Evolutionary conservation across 2,329 filamentous ascomycete species (phyloP), one percentile per base, ranked within the genome.

Genomic region (Fusarium caatingaense): DNA sequence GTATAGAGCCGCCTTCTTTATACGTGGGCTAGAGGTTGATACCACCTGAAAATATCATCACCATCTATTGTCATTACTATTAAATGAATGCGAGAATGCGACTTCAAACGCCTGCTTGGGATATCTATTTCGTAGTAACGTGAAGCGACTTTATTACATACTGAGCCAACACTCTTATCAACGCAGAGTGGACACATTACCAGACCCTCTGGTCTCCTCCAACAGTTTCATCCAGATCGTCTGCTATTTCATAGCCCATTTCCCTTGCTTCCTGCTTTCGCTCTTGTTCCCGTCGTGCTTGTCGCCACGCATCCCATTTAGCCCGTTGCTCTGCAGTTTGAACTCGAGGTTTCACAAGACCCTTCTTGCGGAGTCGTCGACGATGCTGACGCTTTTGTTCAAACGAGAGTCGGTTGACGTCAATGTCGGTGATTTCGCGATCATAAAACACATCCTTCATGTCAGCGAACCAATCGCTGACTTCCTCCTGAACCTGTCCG

Each of bases 331-430:
- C 84, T 0, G 80, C 69, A 6, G 80, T 64, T 21, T 80, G 77
- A 6, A 75, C 76, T 70, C 80, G 81, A 27, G 80, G 74, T 60
- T 76, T 61, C 28, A 66, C 34, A 3, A 86, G 76, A 2, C 83
- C 84, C 74, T 79, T 83, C 76, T 85, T 88, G 42, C 78, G 77
- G 40, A 88, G 76, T 34, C 87, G 80, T n/a, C 87, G 82, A 18
- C 83, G 78, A 68, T 86, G 82, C 58, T 83, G 81, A 41, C 84
- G 81, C 58, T 82, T 83, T 68, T 84, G 78, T 69, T 83, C 82
- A 61, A 83, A 82, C 1, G 81, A 80, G 63, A 87, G 83, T 21
- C 76, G 78, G 12, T 76, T 75, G 21, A 83, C 76, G 63, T 88
- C 81, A 12, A 81, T 77, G 11, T 81, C 76, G 5, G 80, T 80